phyloP scores from a whole-genome alignment of 352 stramenopile species.

The Phytophthora pini region DNA sequence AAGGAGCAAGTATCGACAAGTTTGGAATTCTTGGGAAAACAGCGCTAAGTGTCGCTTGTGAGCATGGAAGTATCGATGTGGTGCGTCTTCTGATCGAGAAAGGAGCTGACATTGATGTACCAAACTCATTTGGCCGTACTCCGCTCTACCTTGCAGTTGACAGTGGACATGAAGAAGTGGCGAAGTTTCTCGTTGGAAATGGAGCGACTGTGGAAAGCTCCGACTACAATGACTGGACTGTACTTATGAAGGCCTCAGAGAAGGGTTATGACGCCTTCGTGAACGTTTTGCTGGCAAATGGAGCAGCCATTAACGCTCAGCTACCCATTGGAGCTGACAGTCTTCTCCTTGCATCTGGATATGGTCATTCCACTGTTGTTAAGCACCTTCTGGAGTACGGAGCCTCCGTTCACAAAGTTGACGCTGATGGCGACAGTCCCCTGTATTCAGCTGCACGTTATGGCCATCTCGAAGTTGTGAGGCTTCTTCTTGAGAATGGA shows the following conservation, averaged over 20 bases:
- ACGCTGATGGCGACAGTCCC: slow-evolving; percentile 1
- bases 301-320: background rate
- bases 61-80: background rate
- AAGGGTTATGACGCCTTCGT: background rate
- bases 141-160: background rate
- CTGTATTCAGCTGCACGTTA: background rate
- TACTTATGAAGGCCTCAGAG: background rate
- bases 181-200: background rate
- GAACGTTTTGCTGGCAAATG: background rate
- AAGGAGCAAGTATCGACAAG: background rate
- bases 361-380: background rate
- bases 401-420: background rate
- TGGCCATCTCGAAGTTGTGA: background rate
- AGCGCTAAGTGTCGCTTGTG: background rate
- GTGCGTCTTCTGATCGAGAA: background rate
- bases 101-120: background rate
- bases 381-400: slow-evolving; percentile 1
- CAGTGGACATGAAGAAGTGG: background rate
- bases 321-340: slow-evolving; percentile 5
- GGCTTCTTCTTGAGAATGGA: slow-evolving; percentile 1
- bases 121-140: background rate
- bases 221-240: background rate
- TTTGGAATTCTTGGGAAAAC: background rate
- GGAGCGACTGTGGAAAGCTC: background rate
- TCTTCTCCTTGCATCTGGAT: slow-evolving; percentile 4